Evolutionary conservation across 257 asterid species (phyloP), one percentile per base, ranked within the genome.

Genomic region (Ilex asprella): DNA sequence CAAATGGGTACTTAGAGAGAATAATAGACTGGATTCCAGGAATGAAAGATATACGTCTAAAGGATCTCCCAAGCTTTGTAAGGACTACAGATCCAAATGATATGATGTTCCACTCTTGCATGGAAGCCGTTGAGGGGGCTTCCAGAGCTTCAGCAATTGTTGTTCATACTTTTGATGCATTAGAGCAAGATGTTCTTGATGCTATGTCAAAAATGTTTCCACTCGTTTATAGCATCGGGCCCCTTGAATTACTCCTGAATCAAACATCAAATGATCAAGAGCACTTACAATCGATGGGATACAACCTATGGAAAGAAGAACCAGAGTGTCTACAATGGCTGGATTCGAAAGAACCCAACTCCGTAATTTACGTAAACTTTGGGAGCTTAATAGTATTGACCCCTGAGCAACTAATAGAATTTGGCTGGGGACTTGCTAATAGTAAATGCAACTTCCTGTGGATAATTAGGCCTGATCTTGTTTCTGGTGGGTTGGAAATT

Each of bases 331-430:
- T 69, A 3, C 59, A 55, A 31, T 69, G 73, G 73, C 57, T 69
- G 6, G 68, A 62, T 58, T 21, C 27, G 27, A 21, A 21, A 21
- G 27, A 21, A 21, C 27, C 27, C 27, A 21, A 21, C 27, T 21
- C 6, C 52, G 73, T 68, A n/a, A 62, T 68, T 15, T 68, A 61
- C 50, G 73, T 68, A 4, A 68, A 61, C 55, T 68, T 39, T 11
- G 73, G 73, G n/a, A 68, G 73, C 49, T 43, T 68, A 27, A 56
- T 61, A 7, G 63, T 62, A 10, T 62, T 69, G 68, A 31, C 74
- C 10, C 47, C 50, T 0, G 62, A 49, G 44, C 68, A 69, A 16
- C 52, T 69, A 5, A 29, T 16, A 5, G 69, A 69, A 56, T 69
- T 69, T 6, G 64, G 68, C 1, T 63, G 69, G 68, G 74, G 69